Conservation (phyloP, 2,329 filamentous ascomycete species). For the Ascochyta rabiei region DNA sequence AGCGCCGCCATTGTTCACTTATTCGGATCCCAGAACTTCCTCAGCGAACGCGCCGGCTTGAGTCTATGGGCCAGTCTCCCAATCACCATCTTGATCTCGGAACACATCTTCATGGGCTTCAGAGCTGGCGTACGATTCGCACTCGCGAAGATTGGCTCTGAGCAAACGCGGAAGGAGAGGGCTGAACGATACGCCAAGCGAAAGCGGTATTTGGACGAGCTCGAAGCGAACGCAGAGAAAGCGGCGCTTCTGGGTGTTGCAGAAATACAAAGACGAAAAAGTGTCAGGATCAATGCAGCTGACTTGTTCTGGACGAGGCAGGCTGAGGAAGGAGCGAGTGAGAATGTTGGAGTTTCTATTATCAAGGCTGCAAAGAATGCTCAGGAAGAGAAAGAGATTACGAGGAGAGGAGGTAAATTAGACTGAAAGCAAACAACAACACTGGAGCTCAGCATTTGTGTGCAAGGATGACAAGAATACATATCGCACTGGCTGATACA, state of each 20-base stretch:
- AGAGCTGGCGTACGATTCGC: constrained; percentile 35
- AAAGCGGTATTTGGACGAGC: constrained; percentile 38
- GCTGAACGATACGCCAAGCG: constrained; percentile 34
- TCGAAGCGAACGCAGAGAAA: constrained; percentile 28
- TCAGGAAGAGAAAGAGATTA: constrained; percentile 22
- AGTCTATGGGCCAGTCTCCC: constrained; percentile 39
- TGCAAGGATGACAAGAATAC: background rate
- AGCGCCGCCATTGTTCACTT: constrained; percentile 43
- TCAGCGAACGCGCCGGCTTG: constrained; percentile 22
- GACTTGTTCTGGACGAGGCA: constrained; percentile 43
- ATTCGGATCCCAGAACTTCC: constrained; percentile 30
- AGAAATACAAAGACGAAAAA: constrained; percentile 40
- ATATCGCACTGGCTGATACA: background rate
- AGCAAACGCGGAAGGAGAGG: constrained; percentile 37
- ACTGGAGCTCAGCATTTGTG: background rate
- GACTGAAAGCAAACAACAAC: background rate
- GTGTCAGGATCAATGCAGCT: constrained; percentile 36
- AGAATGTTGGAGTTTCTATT: constrained; percentile 27
- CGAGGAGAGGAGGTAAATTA: constrained; percentile 16
- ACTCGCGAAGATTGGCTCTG: constrained; percentile 34
- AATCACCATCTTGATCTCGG: constrained; percentile 39
- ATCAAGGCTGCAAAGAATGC: constrained; percentile 35
- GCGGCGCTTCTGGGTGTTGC: constrained; percentile 24
- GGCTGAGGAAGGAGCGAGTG: constrained; percentile 34
- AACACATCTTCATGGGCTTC: constrained; percentile 43